Base-by-base conservation (phyloP, 345 rosid genomes). In the Eucalyptus virginea region DNA sequence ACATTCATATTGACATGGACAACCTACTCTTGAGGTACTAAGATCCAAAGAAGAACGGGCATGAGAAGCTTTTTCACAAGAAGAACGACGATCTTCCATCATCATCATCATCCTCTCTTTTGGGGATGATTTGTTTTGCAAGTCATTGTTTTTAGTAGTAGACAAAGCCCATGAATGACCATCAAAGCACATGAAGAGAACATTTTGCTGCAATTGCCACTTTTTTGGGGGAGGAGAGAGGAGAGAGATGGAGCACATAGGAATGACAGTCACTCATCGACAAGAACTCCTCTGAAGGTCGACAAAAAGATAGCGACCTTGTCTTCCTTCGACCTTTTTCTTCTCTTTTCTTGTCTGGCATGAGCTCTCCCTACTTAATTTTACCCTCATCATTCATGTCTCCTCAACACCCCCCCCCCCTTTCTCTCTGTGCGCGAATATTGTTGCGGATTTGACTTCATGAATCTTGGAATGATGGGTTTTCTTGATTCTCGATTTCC, bases 351-450 rank as follows among this genome's bases (percentile, higher is more conserved):
- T 37, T 77, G 83, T 77, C 83, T 44, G 83, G 83, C 83, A 77
- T 77, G 83, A 77, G 83, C 83, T 77, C 47, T 40, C 45, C 26
- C 83, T 77, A 11, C 12, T 77, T 77, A 11, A 40, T 40, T 77
- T 77, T 77, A 21, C 24, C 47, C 83, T 40, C 83, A 40, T 77
- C 30, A 77, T 77, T 72, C 81, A 19, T 34, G 44, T 69, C 81
- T 32, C 42, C 40, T 67, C 56, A 18, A 50, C 23, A 7, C 23
- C 3, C 8, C 3, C 3, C 8, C 6, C 32, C 4, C 0, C 1
- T 2, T 60, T 11, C 28, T 37, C 47, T 21, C 28, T 77, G 28
- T 40, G 47, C 42, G 83, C 47, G 5, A 11, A 37, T 21, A 77
- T 77, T 77, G 47, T 77, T 34, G 83, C 16, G 15, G 45, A 42